Evolutionary conservation across 2,329 filamentous ascomycete genomes (phyloP).

Genomic region (Rhynchosporium secalis): DNA sequence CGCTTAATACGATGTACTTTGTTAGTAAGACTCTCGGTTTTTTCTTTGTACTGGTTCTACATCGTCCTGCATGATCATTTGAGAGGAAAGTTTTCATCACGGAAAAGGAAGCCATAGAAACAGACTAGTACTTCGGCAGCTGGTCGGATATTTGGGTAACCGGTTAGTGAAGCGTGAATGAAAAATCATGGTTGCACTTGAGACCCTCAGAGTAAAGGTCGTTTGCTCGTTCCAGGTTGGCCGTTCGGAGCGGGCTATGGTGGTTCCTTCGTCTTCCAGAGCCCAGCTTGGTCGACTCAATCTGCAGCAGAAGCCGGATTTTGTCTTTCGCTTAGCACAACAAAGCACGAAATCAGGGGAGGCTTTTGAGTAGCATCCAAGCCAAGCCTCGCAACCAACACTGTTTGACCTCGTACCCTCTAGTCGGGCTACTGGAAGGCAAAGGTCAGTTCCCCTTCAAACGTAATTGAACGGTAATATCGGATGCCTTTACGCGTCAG

Average conservation of each 20-base stretch:
- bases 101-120: constrained; percentile 9
- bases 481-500: constrained; percentile 12
- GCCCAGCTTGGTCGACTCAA: constrained; percentile 3
- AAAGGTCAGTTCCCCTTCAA: constrained; percentile 3
- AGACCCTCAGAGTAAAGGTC: neutral
- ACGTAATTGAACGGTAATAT: constrained; percentile 6
- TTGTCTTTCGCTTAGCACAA: constrained; percentile 13
- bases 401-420: neutral
- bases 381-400: constrained; percentile 13
- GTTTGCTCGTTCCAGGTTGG: constrained; percentile 1
- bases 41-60: constrained; percentile 6
- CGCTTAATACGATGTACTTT: neutral
- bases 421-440: constrained; percentile 10
- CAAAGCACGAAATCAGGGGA: constrained; percentile 1
- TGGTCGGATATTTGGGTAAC: neutral
- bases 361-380: constrained; percentile 9
- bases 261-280: neutral
- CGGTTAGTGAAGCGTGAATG: neutral
- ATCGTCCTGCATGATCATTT: constrained; percentile 1
- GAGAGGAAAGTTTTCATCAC: neutral
- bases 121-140: constrained; percentile 6
- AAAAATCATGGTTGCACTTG: neutral
- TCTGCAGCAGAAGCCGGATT: constrained; percentile 12
- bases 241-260: neutral
- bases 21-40: neutral